A percentile compares a stretch with the other conserved stretches of the same genome.
These are phyloP conservation scores for Salvia rosmarinus DNA, from an alignment of 257 asterid species.

Conservation along the genomic window DNA sequence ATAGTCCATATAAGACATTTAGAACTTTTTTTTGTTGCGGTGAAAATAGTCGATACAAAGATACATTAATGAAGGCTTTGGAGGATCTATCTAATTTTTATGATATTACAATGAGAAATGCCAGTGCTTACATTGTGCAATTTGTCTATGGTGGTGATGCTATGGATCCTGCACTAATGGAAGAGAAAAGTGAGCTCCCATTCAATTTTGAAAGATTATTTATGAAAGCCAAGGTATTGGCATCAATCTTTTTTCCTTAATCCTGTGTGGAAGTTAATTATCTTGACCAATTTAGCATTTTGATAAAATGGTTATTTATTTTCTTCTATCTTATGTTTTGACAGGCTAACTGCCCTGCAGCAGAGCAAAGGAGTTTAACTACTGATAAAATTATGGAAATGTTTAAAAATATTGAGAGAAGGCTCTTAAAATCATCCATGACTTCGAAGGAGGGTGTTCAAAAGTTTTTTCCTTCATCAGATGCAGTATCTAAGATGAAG, in stretches of 20 bases:
- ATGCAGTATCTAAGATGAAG: conserved; percentile 58
- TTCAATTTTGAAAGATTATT: conserved; percentile 82
- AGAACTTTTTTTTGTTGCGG: no score
- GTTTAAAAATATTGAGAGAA: conserved; percentile 41
- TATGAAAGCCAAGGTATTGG: conserved; percentile 81
- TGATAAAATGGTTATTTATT: conserved; percentile 25
- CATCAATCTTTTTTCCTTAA: conserved; percentile 19
- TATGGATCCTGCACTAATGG: conserved; percentile 98
- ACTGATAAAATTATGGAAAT: conserved; percentile 47
- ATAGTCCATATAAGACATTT: no score
- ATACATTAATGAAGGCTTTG: no score
- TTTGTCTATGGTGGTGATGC: no score
- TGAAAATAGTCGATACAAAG: no score
- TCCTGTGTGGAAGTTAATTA: background rate
- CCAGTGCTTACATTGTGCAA: no score
- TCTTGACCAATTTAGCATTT: conserved; percentile 24
- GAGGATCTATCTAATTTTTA: no score
- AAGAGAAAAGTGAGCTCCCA: conserved; percentile 83
- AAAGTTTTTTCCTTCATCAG: conserved; percentile 29
- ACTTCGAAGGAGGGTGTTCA: conserved; percentile 54
- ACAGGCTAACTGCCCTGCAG: conserved; percentile 93
- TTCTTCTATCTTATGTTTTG: conserved; percentile 34
- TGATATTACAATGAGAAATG: no score
- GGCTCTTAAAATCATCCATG: conserved; percentile 49
- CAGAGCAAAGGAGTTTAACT: conserved; percentile 58